Base-by-base conservation (phyloP, 78 protist species). In the Guillardia theta region DNA sequence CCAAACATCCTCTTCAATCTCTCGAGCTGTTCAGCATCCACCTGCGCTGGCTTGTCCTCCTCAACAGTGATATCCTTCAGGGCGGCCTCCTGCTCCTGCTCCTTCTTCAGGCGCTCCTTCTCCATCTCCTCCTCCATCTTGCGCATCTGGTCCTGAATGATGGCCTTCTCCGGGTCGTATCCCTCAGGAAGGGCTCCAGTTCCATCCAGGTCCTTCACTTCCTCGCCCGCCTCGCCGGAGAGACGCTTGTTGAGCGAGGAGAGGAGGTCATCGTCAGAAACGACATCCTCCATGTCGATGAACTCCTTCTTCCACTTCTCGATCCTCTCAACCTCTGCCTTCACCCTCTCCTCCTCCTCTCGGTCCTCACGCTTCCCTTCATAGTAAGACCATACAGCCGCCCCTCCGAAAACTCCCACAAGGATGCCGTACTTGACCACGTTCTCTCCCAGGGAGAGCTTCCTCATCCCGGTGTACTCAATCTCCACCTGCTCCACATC, bases 251-350 rank as follows among this genome's bases (percentile, higher is more conserved):
- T 70, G 83, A 70, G 83, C 36, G 83, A 70, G 33, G 5, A 22
- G 46, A 70, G 10, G 45, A 70, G 27, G 5, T 70, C 83, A 24
- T 70, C 83, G 41, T 70, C 83, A 3, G 83, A 70, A 3, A 78
- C 90, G 33, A 78, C 90, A 48, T 78, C 90, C 18, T 78, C 90
- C 90, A 78, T 78, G 48, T 78, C 90, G 48, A 78, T 78, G 48
- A 78, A 78, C 90, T 78, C 90, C 48, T 78, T 78, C 90, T 78
- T 78, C 90, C 90, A 78, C 90, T 18, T 36, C 90, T 78, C 90
- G 33, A 78, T 78, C 18, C 90, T 46, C 90, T 78, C 90, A 18
- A 78, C 90, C 83, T 70, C 83, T 1, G 6, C 41, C 83, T 70
- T 70, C 27, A 70, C 83, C 15, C 83, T 36, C 6, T 24, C 83